Evolutionary conservation across 305 asterid genomes (phyloP).

Genomic region (Fraxinus latifolia): DNA sequence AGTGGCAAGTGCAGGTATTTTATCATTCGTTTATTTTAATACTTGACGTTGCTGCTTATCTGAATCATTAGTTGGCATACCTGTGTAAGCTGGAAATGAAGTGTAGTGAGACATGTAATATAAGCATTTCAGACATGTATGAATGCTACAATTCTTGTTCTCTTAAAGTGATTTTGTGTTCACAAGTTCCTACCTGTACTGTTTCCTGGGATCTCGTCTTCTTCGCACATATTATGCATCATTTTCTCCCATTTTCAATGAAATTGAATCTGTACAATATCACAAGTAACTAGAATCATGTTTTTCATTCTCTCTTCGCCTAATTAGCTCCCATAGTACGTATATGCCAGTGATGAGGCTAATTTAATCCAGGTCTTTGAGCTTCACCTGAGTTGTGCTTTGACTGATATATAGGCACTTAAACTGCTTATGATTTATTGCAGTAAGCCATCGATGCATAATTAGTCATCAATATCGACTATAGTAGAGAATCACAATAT

Average conservation of each 20-base stretch:
- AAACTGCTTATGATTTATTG: neutral
- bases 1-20: constrained; percentile 96
- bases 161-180: neutral
- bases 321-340: neutral
- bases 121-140: neutral
- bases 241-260: constrained; percentile 5
- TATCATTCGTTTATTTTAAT: constrained; percentile 16
- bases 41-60: neutral
- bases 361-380: neutral
- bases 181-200: neutral
- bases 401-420: neutral
- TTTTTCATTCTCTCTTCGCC: neutral
- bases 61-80: neutral
- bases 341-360: neutral
- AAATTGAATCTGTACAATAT: neutral
- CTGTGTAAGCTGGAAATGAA: neutral
- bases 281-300: neutral
- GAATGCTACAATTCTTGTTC: constrained; percentile 2
- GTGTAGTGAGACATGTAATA: neutral
- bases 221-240: neutral
- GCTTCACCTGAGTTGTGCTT: neutral
- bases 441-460: neutral
- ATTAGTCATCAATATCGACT: neutral
- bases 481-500: neutral
- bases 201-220: neutral